Conservation (phyloP, 2,329 filamentous ascomycete genomes). For the Cladophialophora carrionii region DNA sequence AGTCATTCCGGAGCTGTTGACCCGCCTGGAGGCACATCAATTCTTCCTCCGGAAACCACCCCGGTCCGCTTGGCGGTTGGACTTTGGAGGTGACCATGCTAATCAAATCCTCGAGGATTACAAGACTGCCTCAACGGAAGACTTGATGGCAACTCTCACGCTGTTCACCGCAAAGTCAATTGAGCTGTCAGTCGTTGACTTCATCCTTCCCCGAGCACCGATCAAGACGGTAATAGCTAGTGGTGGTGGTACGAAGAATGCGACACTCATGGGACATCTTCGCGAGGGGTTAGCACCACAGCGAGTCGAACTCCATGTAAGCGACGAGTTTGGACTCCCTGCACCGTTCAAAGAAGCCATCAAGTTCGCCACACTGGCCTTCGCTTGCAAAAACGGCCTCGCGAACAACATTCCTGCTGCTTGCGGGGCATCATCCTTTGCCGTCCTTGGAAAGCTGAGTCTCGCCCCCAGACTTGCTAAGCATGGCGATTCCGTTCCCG, state of each 20-base stretch:
- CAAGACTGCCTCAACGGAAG: constrained; percentile 34
- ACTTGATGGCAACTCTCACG: constrained; percentile 39
- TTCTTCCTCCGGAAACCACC: constrained; percentile 41
- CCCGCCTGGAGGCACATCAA: constrained; percentile 35
- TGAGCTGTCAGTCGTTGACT: constrained; percentile 37
- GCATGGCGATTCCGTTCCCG: constrained; percentile 12
- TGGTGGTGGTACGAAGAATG: constrained; percentile 41
- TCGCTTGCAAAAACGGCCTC: constrained; percentile 37
- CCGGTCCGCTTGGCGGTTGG: constrained; percentile 41
- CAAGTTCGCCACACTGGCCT: constrained; percentile 43
- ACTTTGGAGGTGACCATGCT: constrained; percentile 40
- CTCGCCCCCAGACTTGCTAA: constrained; percentile 36
- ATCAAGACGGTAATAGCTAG: constrained; percentile 38
- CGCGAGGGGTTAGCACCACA: constrained; percentile 21
- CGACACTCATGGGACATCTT: constrained; percentile 38
- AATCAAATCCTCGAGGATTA: constrained; percentile 37
- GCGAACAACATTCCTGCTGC: constrained; percentile 43
- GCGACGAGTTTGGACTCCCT: constrained; percentile 42
- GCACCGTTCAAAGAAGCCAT: constrained; percentile 43
- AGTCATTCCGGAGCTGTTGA: constrained; percentile 35
- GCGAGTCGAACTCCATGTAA: constrained; percentile 34
- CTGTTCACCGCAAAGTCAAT: constrained; percentile 39
- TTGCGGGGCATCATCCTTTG: constrained; percentile 40
- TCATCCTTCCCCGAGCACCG: constrained; percentile 37
- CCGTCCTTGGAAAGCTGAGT: constrained; percentile 41